These are phyloP conservation scores for Suhomyces faveliae DNA, from an alignment of 805 yeast species.

Conservation along the genomic window DNA sequence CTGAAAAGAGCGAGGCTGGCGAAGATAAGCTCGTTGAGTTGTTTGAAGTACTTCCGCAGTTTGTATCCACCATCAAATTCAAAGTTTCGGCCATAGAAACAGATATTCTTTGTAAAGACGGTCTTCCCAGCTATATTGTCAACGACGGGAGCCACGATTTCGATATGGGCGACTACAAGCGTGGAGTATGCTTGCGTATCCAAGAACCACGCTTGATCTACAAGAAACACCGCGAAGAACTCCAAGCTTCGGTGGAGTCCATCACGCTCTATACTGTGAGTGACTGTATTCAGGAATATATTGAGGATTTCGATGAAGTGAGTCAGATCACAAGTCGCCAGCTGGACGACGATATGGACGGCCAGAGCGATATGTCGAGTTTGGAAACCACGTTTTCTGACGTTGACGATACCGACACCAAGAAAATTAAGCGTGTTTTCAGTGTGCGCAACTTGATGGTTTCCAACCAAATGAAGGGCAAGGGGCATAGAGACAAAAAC, in stretches of 20 bases:
- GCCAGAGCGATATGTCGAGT: slow-evolving; percentile 30
- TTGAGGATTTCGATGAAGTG: slow-evolving; percentile 31
- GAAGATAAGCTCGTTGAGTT: slow-evolving; percentile 19
- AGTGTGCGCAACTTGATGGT: slow-evolving; percentile 24
- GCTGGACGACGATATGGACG: slow-evolving; percentile 18
- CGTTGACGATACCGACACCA: slow-evolving; percentile 15
- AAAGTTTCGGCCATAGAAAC: slow-evolving; percentile 27
- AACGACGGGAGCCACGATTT: slow-evolving; percentile 27
- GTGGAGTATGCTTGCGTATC: slow-evolving; percentile 36
- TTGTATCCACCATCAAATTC: slow-evolving; percentile 25
- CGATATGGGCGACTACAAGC: slow-evolving; percentile 35
- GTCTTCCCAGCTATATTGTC: slow-evolving; percentile 33
- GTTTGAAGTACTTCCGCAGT: slow-evolving; percentile 30
- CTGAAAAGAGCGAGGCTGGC: neutral
- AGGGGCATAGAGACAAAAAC: slow-evolving; percentile 22
- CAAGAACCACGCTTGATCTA: slow-evolving; percentile 21
- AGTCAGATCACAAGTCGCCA: slow-evolving; percentile 18
- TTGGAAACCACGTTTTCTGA: slow-evolving; percentile 22
- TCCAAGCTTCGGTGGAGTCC: slow-evolving; percentile 19
- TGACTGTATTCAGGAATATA: slow-evolving; percentile 36
- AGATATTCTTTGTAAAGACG: slow-evolving; percentile 40
- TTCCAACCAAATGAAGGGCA: slow-evolving; percentile 17
- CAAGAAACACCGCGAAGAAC: slow-evolving; percentile 20
- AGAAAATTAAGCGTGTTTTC: slow-evolving; percentile 35
- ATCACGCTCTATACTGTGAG: slow-evolving; percentile 37